Conservation (phyloP, 306 rosid genomes). For the Herpetospermum pedunculosum region DNA sequence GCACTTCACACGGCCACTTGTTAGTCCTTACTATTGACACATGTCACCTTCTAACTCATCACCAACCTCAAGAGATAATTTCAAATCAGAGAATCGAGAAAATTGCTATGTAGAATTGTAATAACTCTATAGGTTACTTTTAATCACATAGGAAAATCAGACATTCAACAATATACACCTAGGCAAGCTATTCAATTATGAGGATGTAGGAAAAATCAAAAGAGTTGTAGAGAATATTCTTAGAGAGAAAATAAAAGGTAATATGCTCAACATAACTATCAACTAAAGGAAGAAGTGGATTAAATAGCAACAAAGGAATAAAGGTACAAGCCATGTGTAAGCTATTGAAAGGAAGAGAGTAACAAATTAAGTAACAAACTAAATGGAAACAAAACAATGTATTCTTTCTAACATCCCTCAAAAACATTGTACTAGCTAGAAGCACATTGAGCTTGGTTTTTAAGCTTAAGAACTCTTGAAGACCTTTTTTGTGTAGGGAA, state of each 20-base stretch:
- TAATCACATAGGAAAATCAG: neutral
- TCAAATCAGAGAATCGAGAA: neutral
- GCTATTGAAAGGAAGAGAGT: neutral
- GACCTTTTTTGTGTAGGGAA: too few species aligned
- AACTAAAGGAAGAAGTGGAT: neutral
- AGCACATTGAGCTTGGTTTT: slow-evolving; percentile 1
- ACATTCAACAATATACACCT: neutral
- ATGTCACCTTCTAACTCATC: neutral
- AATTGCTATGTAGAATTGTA: neutral
- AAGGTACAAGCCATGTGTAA: neutral
- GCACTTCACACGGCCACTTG: neutral
- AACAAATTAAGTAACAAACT: neutral
- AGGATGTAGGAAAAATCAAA: neutral
- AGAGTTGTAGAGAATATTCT: neutral
- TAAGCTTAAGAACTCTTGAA: neutral
- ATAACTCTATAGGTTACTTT: neutral
- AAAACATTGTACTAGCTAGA: neutral
- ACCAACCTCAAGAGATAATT: neutral
- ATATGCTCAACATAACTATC: neutral
- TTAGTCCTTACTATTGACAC: neutral
- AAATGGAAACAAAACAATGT: neutral
- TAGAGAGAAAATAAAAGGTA: neutral
- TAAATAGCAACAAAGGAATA: neutral
- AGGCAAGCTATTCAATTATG: neutral
- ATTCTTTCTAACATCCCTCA: neutral